Evolutionary conservation across 176 grass and related monocot genomes (phyloP), one percentile per base, ranked within the genome.

Genomic region (Aechmea fasciata): DNA sequence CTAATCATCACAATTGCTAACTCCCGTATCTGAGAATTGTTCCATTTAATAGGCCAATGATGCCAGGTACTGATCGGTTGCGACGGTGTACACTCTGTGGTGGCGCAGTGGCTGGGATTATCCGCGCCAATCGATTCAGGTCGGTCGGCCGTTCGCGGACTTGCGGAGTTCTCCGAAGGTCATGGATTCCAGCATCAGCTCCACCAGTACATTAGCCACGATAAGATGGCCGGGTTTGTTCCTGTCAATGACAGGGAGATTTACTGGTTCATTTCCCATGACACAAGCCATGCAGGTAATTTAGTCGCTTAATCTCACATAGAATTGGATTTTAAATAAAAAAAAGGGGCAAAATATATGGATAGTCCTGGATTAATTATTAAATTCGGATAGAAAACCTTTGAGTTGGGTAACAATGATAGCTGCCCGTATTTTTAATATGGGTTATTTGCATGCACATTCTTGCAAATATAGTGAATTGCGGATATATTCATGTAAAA

Each of bases 191-290:
- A 47, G 11, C 55, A 66, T 67, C 66, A 71, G 59, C 49, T 47
- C 11, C 47, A 71, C 25, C 76, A 79, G 67, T 84, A 67, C 51
- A 12, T 75, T 47, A 25, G 51, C 48, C 20, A 59, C 33, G 66
- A 69, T 33, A 80, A 49, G 54, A 65, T 66, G 29, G 82, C 66
- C 19, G 82, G 66, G 17, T 57, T 66, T 54, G 66, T 75, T 52
- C 77, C 77, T 66, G 47, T 75, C 13, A 76, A 67, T 17, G 28
- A 50, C 17, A 70, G 18, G 11, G 81, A 84, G 53, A 29, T 84
- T 47, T 84, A 79, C 47, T 84, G 75, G 82, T 84, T 53, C 75
- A 73, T 84, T 71, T 65, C 64, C 33, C 76, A 79, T 72, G 18
- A 73, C 25, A 74, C 65, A 6, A 13, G 12, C 62, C 48, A 52